Conservation (phyloP, 495 filamentous ascomycete genomes). For the Penicillium daleae region DNA sequence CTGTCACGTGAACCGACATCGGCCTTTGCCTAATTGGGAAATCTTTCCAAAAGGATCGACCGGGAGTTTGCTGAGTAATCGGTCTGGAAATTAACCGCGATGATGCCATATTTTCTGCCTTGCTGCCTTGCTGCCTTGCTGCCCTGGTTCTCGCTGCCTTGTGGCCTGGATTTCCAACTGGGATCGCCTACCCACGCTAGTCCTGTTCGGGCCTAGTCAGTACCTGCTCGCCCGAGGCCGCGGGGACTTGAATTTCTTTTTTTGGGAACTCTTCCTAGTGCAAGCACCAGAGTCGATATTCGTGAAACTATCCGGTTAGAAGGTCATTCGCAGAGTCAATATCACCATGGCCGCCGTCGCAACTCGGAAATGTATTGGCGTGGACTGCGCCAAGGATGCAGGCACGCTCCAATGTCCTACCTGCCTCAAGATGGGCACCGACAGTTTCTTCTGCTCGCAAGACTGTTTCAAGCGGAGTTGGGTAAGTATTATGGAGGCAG, state of each 20-base stretch:
- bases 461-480: conserved; percentile 99
- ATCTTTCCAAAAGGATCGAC: conserved; percentile 20
- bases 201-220: background rate
- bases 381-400: conserved; percentile 82
- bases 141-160: background rate
- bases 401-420: conserved; percentile 89
- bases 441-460: conserved; percentile 96
- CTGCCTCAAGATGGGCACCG: conserved; percentile 85
- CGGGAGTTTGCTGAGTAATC: conserved; percentile 13
- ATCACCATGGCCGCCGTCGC: conserved; percentile 33
- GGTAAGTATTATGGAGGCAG: conserved; percentile 60
- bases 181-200: background rate
- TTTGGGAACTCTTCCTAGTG: background rate
- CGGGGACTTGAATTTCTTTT: conserved; percentile 21
- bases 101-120: background rate
- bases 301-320: background rate
- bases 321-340: background rate
- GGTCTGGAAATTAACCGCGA: background rate
- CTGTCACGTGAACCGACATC: conserved; percentile 34
- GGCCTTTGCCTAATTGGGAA: conserved; percentile 20
- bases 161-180: background rate
- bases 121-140: background rate
- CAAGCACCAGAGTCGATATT: background rate
- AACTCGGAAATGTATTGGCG: conserved; percentile 75
- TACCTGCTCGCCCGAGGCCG: conserved; percentile 7